Evolutionary conservation across 441 rosid genomes (phyloP).

Genomic region (Arabidopsis lyrata): DNA sequence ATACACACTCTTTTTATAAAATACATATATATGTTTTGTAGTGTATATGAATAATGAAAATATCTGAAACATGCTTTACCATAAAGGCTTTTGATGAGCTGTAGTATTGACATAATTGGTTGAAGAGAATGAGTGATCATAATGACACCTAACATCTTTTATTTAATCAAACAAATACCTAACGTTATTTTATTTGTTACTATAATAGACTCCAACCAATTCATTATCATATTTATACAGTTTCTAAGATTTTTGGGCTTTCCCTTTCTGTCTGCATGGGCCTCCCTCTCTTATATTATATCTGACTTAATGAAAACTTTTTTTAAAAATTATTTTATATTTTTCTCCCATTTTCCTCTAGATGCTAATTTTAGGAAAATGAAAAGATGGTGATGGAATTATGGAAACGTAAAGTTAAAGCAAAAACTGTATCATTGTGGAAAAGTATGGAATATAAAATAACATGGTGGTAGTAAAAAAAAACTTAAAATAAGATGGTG

Average conservation of each 20-base stretch:
- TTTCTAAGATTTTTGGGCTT: slow-evolving; percentile 19
- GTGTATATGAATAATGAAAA: slow-evolving; percentile 10
- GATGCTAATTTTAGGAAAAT: neutral
- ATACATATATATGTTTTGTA: neutral
- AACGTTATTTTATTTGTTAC: slow-evolving; percentile 17
- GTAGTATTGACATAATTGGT: slow-evolving; percentile 35
- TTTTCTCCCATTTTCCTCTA: neutral
- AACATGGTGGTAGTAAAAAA: neutral
- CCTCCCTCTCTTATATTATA: slow-evolving; percentile 18
- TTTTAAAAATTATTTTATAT: neutral
- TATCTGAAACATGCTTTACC: slow-evolving; percentile 43
- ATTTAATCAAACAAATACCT: slow-evolving; percentile 7
- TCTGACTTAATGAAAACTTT: neutral
- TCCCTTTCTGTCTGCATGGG: slow-evolving; percentile 16
- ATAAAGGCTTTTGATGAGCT: slow-evolving; percentile 43
- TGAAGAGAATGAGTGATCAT: slow-evolving; percentile 41
- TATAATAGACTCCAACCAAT: neutral
- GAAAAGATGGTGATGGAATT: neutral
- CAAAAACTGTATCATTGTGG: neutral
- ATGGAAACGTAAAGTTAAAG: neutral
- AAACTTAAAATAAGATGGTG: neutral
- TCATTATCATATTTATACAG: slow-evolving; percentile 14
- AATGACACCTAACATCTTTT: slow-evolving; percentile 41
- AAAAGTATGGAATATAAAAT: neutral
- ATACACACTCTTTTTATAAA: neutral